These are phyloP conservation scores for Trichoderma gracile DNA, from an alignment of 2,329 filamentous ascomycete species.

Conservation along the genomic window DNA sequence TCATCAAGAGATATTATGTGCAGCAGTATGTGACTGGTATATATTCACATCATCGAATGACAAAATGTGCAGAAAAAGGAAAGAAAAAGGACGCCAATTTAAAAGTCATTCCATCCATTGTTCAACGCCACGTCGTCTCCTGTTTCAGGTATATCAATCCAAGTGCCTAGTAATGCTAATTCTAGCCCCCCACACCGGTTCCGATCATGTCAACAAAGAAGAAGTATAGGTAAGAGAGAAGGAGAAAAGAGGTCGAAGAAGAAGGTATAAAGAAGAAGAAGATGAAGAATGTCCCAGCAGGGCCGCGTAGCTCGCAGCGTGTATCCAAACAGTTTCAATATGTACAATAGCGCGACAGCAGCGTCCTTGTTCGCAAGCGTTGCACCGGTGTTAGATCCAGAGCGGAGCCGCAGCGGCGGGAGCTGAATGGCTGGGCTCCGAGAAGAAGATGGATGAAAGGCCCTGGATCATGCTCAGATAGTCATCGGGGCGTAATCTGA, in stretches of 20 bases:
- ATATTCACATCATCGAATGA: constrained; percentile 34
- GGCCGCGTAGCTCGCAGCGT: constrained; percentile 1
- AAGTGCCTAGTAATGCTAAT: constrained; percentile 22
- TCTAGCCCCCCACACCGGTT: constrained; percentile 12
- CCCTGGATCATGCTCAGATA: constrained; percentile 80
- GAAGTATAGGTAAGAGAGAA: neutral
- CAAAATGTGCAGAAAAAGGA: constrained; percentile 17
- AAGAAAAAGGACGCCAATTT: constrained; percentile 25
- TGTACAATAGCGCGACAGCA: constrained; percentile 7
- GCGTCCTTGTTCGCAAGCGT: neutral
- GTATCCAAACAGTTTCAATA: constrained; percentile 15
- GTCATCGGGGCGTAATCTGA: constrained; percentile 74
- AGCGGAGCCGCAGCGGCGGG: constrained; percentile 40
- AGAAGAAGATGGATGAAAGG: constrained; percentile 64
- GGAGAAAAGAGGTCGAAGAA: neutral
- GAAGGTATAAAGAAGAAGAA: neutral
- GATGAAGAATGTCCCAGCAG: neutral
- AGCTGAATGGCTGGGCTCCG: constrained; percentile 38
- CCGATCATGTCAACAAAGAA: constrained; percentile 18
- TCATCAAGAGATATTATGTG: constrained; percentile 15
- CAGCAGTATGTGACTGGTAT: constrained; percentile 13
- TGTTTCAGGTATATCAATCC: constrained; percentile 23
- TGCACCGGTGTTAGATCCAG: constrained; percentile 49
- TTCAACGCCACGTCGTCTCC: constrained; percentile 22
- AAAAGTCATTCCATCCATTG: constrained; percentile 5